A percentile compares a stretch with the other conserved stretches of the same genome.
phyloP scores from a whole-genome alignment of 1,284 basidiomycete genomes.

The Thecaphora frezii region DNA sequence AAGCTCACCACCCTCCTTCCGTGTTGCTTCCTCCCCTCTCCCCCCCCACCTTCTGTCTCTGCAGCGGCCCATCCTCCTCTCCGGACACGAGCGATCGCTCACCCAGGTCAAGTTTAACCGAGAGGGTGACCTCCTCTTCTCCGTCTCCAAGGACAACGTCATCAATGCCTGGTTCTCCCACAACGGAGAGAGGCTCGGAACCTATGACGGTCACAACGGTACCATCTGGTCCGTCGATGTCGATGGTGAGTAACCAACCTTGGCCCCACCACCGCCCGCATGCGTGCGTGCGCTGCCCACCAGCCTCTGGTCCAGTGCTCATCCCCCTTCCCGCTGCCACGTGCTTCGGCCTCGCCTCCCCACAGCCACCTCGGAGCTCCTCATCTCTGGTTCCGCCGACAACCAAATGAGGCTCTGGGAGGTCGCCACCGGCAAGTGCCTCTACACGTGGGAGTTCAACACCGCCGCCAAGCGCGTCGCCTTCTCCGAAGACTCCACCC shows the following conservation, averaged over 20 bases:
- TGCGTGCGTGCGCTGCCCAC: too few species aligned
- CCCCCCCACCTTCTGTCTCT: not conserved
- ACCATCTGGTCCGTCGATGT: conserved; percentile 95
- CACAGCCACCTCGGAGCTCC: conserved; percentile 77
- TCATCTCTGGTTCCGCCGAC: conserved; percentile 83
- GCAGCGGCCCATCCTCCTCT: conserved; percentile 58
- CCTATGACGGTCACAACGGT: conserved; percentile 94
- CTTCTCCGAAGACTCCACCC: conserved; percentile 72
- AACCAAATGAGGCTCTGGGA: conserved; percentile 91
- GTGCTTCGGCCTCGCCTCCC: not conserved
- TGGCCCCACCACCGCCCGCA: not conserved
- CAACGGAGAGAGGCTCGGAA: conserved; percentile 95
- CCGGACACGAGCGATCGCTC: conserved; percentile 94
- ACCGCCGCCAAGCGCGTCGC: conserved; percentile 95
- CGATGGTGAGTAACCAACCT: conserved; percentile 71
- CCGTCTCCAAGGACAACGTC: conserved; percentile 89
- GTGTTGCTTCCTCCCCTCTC: not conserved
- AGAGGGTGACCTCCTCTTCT: conserved; percentile 94
- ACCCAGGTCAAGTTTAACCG: conserved; percentile 77
- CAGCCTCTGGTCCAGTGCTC: too few species aligned
- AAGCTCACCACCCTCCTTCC: not conserved
- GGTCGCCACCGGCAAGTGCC: conserved; percentile 83
- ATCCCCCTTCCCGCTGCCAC: too few species aligned
- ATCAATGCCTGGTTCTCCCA: conserved; percentile 99
- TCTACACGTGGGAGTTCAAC: conserved; percentile 82